Conservation (phyloP, 2,329 filamentous ascomycete genomes). For the Scedosporium dehoogii region DNA sequence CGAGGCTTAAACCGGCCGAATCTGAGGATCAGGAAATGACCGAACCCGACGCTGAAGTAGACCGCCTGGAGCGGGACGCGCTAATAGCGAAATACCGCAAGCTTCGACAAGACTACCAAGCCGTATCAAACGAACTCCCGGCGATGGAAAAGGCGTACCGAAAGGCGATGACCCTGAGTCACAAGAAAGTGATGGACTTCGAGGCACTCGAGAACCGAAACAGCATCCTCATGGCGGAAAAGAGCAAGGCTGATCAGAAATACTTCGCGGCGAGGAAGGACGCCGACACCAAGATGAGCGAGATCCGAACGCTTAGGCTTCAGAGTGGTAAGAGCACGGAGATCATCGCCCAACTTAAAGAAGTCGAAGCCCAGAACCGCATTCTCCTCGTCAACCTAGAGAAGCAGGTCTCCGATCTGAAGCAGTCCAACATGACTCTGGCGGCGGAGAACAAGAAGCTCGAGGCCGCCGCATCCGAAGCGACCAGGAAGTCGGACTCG, state of each 20-base stretch:
- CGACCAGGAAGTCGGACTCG: conserved; percentile 58
- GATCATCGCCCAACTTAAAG: conserved; percentile 87
- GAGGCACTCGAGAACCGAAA: conserved; percentile 68
- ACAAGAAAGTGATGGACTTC: conserved; percentile 78
- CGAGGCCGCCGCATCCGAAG: conserved; percentile 63
- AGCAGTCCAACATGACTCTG: conserved; percentile 64
- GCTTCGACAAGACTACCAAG: conserved; percentile 68
- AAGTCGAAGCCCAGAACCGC: conserved; percentile 69
- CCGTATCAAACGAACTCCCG: conserved; percentile 79
- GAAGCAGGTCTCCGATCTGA: conserved; percentile 78
- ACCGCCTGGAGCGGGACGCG: conserved; percentile 57
- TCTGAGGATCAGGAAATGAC: conserved; percentile 35
- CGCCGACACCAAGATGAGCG: conserved; percentile 73
- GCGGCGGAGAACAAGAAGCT: conserved; percentile 64
- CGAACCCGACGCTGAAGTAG: conserved; percentile 32
- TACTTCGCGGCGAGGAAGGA: conserved; percentile 95
- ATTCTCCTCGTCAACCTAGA: conserved; percentile 74
- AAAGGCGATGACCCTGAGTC: conserved; percentile 73
- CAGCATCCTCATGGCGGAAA: conserved; percentile 67
- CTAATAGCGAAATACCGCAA: conserved; percentile 64
- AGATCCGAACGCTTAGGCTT: conserved; percentile 67
- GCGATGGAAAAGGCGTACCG: conserved; percentile 88
- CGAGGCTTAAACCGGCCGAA: conserved; percentile 46
- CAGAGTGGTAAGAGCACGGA: conserved; percentile 89
- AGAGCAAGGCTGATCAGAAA: conserved; percentile 94